Percentiles rank a stretch among this genome's conserved stretches.
phyloP scores from a whole-genome alignment of 495 filamentous ascomycete genomes.

The Zalerion maritima region DNA sequence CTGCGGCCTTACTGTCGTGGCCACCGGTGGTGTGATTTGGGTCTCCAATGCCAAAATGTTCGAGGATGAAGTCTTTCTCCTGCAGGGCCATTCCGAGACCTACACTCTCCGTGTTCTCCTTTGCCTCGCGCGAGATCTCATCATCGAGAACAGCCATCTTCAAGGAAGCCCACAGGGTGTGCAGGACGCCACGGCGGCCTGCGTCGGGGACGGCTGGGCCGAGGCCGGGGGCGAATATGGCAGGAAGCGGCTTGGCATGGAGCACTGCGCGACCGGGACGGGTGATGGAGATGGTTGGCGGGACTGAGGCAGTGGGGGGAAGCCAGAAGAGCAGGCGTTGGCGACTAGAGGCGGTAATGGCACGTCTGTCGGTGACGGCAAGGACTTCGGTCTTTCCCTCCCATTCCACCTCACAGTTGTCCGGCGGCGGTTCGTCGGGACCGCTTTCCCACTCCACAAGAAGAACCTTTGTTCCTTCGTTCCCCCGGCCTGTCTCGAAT shows the following conservation, averaged over 20 bases:
- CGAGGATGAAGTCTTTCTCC: slow-evolving; percentile 69
- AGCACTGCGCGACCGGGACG: slow-evolving; percentile 22
- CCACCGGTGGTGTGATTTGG: slow-evolving; percentile 12
- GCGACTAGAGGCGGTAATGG: no score
- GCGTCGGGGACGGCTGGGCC: slow-evolving; percentile 47
- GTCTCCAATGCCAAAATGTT: slow-evolving; percentile 52
- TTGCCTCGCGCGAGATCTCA: slow-evolving; percentile 51
- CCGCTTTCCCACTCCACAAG: slow-evolving; percentile 67
- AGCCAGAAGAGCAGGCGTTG: background rate
- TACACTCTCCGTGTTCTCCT: slow-evolving; percentile 57
- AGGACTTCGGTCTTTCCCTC: slow-evolving; percentile 40
- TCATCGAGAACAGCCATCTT: slow-evolving; percentile 53
- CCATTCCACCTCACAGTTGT: slow-evolving; percentile 66
- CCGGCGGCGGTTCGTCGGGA: slow-evolving; percentile 7
- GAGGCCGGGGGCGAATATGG: slow-evolving; percentile 63
- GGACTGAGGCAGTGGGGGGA: slow-evolving; percentile 13
- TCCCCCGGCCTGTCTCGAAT: slow-evolving; percentile 60
- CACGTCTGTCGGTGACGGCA: no score
- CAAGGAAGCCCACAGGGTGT: slow-evolving; percentile 73
- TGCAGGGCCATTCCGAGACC: slow-evolving; percentile 66
- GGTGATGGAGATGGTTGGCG: slow-evolving; percentile 46
- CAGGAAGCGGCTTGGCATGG: slow-evolving; percentile 58
- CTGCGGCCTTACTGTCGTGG: no score
- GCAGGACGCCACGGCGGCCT: slow-evolving; percentile 64
- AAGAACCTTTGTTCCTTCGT: slow-evolving; percentile 71